Conservation (phyloP, 2,329 filamentous ascomycete genomes). For the Cryphonectria nitschkei region DNA sequence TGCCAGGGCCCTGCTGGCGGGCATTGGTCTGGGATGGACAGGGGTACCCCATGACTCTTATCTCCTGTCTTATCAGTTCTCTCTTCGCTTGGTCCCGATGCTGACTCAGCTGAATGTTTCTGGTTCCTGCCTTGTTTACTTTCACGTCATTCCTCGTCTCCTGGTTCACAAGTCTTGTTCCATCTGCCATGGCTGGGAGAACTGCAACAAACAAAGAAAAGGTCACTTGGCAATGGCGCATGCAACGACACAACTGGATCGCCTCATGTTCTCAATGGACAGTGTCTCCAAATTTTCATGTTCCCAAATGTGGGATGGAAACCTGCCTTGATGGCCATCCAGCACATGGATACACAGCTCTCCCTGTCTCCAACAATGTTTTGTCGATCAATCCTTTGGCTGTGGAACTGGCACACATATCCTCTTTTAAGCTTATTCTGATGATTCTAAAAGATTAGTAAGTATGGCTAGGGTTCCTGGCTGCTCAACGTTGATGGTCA, state of each 20-base stretch:
- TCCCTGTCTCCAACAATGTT: neutral
- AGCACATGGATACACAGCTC: neutral
- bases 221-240: too few species aligned
- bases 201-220: neutral
- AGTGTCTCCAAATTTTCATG: too few species aligned
- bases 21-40: neutral
- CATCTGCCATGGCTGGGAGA: neutral
- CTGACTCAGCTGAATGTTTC: neutral
- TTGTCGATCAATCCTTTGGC: neutral
- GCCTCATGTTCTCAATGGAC: too few species aligned
- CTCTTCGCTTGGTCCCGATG: neutral
- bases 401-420: neutral
- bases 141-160: neutral
- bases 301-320: too few species aligned
- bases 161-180: neutral
- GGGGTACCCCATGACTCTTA: neutral
- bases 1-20: slow-evolving; percentile 1
- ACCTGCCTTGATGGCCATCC: neutral
- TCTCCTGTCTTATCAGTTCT: neutral
- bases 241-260: too few species aligned
- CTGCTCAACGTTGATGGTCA: too few species aligned
- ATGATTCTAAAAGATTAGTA: neutral
- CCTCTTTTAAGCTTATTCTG: neutral
- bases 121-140: neutral
- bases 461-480: neutral